Conservation (phyloP, 2,329 filamentous ascomycete genomes). For the Penicillium sumatraense region DNA sequence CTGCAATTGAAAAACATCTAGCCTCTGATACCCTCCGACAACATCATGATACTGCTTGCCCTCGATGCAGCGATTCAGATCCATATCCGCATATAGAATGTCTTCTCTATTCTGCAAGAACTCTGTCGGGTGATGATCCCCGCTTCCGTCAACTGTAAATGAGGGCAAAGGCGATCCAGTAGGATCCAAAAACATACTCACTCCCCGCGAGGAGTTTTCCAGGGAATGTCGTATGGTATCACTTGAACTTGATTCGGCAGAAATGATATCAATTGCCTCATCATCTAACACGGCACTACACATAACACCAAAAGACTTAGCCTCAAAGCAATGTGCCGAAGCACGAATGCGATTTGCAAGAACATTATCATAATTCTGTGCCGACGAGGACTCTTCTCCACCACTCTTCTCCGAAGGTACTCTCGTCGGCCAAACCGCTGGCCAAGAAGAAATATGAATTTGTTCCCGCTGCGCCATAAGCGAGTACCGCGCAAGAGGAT, state of each 20-base stretch:
- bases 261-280: conserved; percentile 39
- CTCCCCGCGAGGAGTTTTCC: conserved; percentile 44
- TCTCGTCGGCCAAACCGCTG: conserved; percentile 59
- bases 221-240: conserved; percentile 35
- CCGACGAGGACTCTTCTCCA: not conserved
- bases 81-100: conserved; percentile 58
- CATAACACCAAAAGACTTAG: conserved; percentile 60
- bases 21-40: conserved; percentile 59
- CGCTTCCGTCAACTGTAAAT: conserved; percentile 40
- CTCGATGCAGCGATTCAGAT: conserved; percentile 56
- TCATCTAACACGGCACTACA: conserved; percentile 51
- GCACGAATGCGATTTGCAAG: conserved; percentile 57
- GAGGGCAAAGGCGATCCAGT: conserved; percentile 49
- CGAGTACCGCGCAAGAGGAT: conserved; percentile 58
- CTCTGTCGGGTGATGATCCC: conserved; percentile 32
- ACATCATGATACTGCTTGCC: conserved; percentile 63
- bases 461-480: conserved; percentile 62
- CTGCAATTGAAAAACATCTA: conserved; percentile 59
- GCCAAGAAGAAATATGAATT: conserved; percentile 61
- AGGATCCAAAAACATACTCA: conserved; percentile 58
- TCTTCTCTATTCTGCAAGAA: conserved; percentile 53
- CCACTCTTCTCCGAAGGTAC: not conserved
- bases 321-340: conserved; percentile 63
- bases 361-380: conserved; percentile 60
- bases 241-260: not conserved